Conservation (phyloP, 169 alveolate genomes). For the Plasmodium vivax region DNA sequence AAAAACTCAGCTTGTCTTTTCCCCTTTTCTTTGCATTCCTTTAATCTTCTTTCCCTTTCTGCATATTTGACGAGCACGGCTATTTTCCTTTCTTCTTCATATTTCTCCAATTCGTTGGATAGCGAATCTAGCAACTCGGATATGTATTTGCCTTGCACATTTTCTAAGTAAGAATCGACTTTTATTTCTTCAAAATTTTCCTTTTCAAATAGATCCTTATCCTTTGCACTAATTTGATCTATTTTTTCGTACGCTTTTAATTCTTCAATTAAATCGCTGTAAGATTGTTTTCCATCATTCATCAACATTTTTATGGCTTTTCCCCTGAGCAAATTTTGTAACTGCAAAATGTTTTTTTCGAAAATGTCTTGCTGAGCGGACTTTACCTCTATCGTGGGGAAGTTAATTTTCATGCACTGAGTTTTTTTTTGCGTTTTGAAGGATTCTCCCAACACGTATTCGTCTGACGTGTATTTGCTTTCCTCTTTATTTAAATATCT, state of each 20-base stretch:
- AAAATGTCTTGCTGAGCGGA: conserved; percentile 33
- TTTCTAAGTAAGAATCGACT: conserved; percentile 73
- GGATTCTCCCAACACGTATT: conserved; percentile 36
- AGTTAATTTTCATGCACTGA: conserved; percentile 42
- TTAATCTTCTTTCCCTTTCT: conserved; percentile 69
- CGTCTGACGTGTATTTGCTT: conserved; percentile 15
- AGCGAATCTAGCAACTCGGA: conserved; percentile 58
- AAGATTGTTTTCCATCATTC: conserved; percentile 71
- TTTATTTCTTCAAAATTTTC: conserved; percentile 57
- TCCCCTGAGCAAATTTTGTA: conserved; percentile 70
- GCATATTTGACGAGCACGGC: conserved; percentile 74
- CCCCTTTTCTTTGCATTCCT: conserved; percentile 75
- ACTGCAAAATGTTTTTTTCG: conserved; percentile 54
- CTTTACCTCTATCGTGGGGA: conserved; percentile 22
- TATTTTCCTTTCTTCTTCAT: conserved; percentile 75
- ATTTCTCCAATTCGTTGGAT: conserved; percentile 72
- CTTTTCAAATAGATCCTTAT: conserved; percentile 42
- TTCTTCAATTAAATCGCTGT: conserved; percentile 71
- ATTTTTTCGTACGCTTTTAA: conserved; percentile 71
- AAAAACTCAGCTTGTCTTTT: conserved; percentile 74
- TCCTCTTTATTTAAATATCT: conserved; percentile 72
- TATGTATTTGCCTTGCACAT: conserved; percentile 65
- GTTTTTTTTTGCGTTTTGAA: conserved; percentile 24
- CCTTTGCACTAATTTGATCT: conserved; percentile 46
- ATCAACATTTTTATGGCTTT: conserved; percentile 66